phyloP scores from a whole-genome alignment of 345 rosid species.

The Xanthoceras sorbifolium region DNA sequence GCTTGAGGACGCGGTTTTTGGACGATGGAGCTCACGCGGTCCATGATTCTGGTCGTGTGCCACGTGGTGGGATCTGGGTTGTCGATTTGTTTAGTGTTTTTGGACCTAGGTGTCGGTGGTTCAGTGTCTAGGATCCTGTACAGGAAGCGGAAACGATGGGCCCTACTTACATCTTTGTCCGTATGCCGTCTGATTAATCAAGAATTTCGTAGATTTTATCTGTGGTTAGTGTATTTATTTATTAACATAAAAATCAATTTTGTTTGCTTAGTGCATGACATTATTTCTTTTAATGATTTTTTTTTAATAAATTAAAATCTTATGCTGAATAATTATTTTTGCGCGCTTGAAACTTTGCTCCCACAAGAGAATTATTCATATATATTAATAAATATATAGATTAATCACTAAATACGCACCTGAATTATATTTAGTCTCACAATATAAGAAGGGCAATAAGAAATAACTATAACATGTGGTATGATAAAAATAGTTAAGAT shows the following conservation, averaged over 20 bases:
- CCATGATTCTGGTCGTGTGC: background rate
- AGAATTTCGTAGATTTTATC: no score
- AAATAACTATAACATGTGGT: no score
- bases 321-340: no score
- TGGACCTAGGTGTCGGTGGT: conserved; percentile 31
- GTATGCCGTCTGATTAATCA: background rate
- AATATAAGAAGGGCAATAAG: no score
- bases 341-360: no score
- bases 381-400: no score
- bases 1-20: background rate
- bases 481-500: no score
- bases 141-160: background rate
- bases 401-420: no score
- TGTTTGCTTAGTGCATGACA: background rate
- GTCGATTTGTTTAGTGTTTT: background rate
- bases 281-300: no score
- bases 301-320: no score
- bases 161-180: background rate
- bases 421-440: no score
- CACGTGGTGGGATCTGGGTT: conserved; percentile 29
- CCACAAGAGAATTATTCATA: no score
- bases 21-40: background rate
- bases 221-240: background rate
- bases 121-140: background rate
- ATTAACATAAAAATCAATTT: background rate